These are phyloP conservation scores for Taiozyma onychis DNA, from an alignment of 1,139 yeast species.

Conservation along the genomic window DNA sequence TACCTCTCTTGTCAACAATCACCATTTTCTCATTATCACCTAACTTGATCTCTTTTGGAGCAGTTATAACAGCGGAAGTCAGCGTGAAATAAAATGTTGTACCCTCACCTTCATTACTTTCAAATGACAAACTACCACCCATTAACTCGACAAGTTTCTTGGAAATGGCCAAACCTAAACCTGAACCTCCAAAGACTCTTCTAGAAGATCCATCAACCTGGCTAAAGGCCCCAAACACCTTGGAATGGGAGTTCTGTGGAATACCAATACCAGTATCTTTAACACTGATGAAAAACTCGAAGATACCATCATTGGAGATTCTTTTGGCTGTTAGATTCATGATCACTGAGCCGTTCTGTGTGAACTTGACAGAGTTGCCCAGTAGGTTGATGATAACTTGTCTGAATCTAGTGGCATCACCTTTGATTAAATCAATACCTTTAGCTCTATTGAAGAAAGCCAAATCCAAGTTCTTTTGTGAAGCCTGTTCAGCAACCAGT, in stretches of 20 bases:
- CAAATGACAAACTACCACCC: constrained; percentile 52
- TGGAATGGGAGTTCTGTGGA: constrained; percentile 40
- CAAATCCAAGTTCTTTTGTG: constrained; percentile 40
- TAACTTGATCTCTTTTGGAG: constrained; percentile 12
- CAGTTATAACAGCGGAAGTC: constrained; percentile 11
- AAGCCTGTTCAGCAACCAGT: constrained; percentile 48
- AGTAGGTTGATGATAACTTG: constrained; percentile 51
- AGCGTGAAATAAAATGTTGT: constrained; percentile 42
- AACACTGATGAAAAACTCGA: constrained; percentile 39
- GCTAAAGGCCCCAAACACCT: constrained; percentile 53
- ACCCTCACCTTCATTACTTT: constrained; percentile 47
- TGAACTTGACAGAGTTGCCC: constrained; percentile 56
- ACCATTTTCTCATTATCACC: constrained; percentile 28
- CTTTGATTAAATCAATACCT: constrained; percentile 37
- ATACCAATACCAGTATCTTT: constrained; percentile 62
- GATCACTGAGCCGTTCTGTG: constrained; percentile 41
- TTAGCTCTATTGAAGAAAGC: constrained; percentile 43
- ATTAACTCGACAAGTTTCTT: constrained; percentile 51
- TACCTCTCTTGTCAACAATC: constrained; percentile 32
- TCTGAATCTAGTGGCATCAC: constrained; percentile 47
- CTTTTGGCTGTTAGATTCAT: constrained; percentile 35
- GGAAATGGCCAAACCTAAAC: constrained; percentile 51
- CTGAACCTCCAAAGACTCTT: constrained; percentile 52
- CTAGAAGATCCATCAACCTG: constrained; percentile 56
- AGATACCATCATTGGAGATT: constrained; percentile 32